phyloP scores from a whole-genome alignment of 75 land plant species.

The Pseudotsuga menziesii region DNA sequence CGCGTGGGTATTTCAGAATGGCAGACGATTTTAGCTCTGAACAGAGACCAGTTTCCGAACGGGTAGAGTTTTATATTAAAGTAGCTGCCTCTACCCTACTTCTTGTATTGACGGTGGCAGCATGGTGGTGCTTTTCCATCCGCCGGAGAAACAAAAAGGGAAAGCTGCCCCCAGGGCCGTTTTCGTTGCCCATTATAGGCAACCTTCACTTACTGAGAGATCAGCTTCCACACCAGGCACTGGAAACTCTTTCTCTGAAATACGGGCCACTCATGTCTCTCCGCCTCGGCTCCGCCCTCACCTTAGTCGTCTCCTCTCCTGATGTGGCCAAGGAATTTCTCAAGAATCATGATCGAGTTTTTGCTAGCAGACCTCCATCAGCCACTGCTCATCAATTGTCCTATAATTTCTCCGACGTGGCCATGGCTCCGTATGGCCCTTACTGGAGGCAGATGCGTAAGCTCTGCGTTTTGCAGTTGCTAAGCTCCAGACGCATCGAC shows the following conservation, averaged over 20 bases:
- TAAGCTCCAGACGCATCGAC: constrained; percentile 25
- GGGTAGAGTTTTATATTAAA: no score
- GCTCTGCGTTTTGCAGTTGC: constrained; percentile 47
- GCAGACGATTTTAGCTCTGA: no score
- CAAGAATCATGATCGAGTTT: constrained; percentile 30
- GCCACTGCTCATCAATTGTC: constrained; percentile 21
- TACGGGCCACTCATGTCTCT: constrained; percentile 44
- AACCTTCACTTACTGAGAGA: constrained; percentile 35
- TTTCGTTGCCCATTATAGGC: constrained; percentile 29
- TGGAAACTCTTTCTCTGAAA: constrained; percentile 14
- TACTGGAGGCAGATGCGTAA: constrained; percentile 53
- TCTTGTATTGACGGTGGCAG: background rate
- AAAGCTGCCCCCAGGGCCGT: constrained; percentile 27
- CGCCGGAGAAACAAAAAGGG: background rate
- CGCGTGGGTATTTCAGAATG: no score
- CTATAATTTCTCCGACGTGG: constrained; percentile 25
- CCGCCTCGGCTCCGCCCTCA: constrained; percentile 33
- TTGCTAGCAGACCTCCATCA: constrained; percentile 31
- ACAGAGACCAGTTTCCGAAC: no score
- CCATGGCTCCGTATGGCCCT: constrained; percentile 42
- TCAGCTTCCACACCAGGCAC: constrained; percentile 15
- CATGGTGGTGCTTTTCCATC: background rate
- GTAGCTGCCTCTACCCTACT: no score
- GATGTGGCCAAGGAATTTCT: constrained; percentile 39
- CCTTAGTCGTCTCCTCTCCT: constrained; percentile 40